A percentile compares a stretch with the other conserved stretches of the same genome.
phyloP scores from a whole-genome alignment of 345 rosid species.

The Eutrema heterophyllum region DNA sequence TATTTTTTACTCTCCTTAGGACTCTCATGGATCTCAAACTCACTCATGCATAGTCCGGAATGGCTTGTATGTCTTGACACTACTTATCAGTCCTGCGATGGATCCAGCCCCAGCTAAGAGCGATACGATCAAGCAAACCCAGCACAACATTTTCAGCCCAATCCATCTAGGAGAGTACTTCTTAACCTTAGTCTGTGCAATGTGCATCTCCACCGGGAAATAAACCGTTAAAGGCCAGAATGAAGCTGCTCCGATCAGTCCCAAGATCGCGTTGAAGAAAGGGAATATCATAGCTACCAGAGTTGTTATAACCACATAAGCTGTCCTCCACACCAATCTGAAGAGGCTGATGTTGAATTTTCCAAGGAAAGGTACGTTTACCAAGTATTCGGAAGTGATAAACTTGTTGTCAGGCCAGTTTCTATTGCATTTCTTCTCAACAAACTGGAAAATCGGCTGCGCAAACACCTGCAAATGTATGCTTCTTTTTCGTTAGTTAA shows the following conservation, averaged over 20 bases:
- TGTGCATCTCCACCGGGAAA: constrained; percentile 89
- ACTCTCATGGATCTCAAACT: constrained; percentile 6
- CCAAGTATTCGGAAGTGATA: constrained; percentile 44
- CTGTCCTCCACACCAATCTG: constrained; percentile 75
- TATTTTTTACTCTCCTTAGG: background rate
- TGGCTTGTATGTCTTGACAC: constrained; percentile 71
- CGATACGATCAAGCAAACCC: constrained; percentile 61
- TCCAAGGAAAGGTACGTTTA: constrained; percentile 49
- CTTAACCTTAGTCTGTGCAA: constrained; percentile 44
- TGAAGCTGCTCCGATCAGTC: constrained; percentile 76
- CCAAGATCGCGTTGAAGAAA: constrained; percentile 84
- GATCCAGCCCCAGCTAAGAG: constrained; percentile 74
- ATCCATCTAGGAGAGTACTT: constrained; percentile 68
- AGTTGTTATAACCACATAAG: constrained; percentile 59
- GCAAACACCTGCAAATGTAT: constrained; percentile 55
- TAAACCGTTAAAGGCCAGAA: constrained; percentile 94
- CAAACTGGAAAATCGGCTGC: constrained; percentile 69
- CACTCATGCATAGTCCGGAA: constrained; percentile 42
- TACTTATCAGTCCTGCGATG: constrained; percentile 55
- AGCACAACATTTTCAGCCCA: constrained; percentile 58
- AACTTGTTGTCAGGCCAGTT: constrained; percentile 70
- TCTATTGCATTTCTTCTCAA: constrained; percentile 48
- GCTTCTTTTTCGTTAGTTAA: background rate
- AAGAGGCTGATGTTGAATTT: constrained; percentile 46
- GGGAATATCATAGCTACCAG: constrained; percentile 84